These are phyloP conservation scores for Dactylellina sp. DNA, from an alignment of 2,329 filamentous ascomycete species.

Conservation along the genomic window DNA sequence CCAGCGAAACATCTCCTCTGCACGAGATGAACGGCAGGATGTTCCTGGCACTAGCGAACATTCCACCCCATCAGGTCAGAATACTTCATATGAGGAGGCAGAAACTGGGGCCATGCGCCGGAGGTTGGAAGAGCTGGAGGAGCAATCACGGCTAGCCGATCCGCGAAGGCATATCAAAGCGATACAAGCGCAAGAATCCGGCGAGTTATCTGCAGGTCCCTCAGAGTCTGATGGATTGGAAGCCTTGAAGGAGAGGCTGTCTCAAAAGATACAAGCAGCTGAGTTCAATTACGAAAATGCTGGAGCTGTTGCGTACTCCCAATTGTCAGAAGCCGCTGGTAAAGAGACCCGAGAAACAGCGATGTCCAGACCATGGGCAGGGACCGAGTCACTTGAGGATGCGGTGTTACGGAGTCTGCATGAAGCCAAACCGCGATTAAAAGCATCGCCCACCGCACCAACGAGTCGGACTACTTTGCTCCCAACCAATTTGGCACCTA, in stretches of 20 bases:
- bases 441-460: constrained; percentile 64
- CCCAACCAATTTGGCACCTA: constrained; percentile 55
- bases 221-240: constrained; percentile 64
- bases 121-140: constrained; percentile 44
- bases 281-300: constrained; percentile 69
- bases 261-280: constrained; percentile 70
- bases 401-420: constrained; percentile 85
- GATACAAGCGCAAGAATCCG: constrained; percentile 39
- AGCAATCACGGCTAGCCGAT: constrained; percentile 43
- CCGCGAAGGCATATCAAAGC: constrained; percentile 50
- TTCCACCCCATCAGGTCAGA: neutral
- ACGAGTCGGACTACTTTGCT: constrained; percentile 58
- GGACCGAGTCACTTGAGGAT: constrained; percentile 79
- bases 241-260: constrained; percentile 71
- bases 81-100: constrained; percentile 1
- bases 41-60: constrained; percentile 4
- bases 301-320: constrained; percentile 67
- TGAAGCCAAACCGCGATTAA: constrained; percentile 80
- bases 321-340: constrained; percentile 71
- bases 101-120: constrained; percentile 45
- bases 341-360: constrained; percentile 77
- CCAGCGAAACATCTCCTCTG: neutral
- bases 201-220: constrained; percentile 18
- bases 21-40: neutral
- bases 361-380: constrained; percentile 78